Percentiles rank a stretch among this genome's conserved stretches.
Conservation (phyloP, 208 protist genomes). For the Strigomonas culicis region DNA sequence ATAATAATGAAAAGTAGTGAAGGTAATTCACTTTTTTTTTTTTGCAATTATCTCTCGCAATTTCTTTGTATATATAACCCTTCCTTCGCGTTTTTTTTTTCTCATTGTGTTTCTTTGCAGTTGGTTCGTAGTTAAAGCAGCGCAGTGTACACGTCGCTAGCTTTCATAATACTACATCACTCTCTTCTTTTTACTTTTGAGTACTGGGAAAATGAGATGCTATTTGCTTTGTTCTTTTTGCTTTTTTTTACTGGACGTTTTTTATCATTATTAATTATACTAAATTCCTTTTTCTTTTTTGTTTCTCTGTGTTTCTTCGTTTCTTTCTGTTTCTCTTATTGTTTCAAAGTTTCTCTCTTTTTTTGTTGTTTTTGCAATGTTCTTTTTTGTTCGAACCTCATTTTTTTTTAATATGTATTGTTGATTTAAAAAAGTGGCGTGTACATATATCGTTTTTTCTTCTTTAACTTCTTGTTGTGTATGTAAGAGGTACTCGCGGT, state of each 20-base stretch:
- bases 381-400: not conserved
- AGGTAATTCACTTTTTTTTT: not conserved
- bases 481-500: slow-evolving; percentile 5
- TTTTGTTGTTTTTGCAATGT: slow-evolving; percentile 5
- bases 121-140: not conserved
- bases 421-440: not conserved
- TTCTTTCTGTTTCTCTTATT: slow-evolving; percentile 14
- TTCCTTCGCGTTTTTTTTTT: not conserved
- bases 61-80: not conserved
- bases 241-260: not conserved
- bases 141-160: not conserved
- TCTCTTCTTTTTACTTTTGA: slow-evolving; percentile 6
- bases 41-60: not conserved
- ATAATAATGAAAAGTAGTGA: too few species aligned
- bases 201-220: not conserved
- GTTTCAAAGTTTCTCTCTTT: not conserved
- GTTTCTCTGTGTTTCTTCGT: slow-evolving; percentile 5
- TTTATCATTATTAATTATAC: not conserved
- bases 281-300: not conserved
- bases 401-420: slow-evolving; percentile 5
- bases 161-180: slow-evolving; percentile 1
- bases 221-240: not conserved
- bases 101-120: slow-evolving; percentile 1
- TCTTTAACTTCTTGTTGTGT: slow-evolving; percentile 10
- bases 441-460: slow-evolving; percentile 5